A percentile compares a stretch with the other conserved stretches of the same genome.
Conservation (phyloP, 306 rosid species). For the Mucuna pruriens region DNA sequence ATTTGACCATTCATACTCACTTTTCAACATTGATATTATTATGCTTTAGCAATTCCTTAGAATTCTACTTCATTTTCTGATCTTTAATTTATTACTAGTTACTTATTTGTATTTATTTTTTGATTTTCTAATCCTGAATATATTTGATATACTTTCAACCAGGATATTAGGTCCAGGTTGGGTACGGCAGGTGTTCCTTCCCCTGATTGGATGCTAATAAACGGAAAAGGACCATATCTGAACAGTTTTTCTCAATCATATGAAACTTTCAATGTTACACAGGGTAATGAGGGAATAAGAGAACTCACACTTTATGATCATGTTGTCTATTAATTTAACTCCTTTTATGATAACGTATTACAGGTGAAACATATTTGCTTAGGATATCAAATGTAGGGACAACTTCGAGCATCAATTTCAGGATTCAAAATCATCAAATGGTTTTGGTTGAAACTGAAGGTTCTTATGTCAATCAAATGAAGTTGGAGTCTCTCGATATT, state of each 20-base stretch:
- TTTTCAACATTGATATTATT: neutral
- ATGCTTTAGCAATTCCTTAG: neutral
- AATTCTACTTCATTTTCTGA: neutral
- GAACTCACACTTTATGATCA: neutral
- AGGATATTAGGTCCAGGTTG: slow-evolving; percentile 56
- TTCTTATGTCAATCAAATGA: slow-evolving; percentile 66
- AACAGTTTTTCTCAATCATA: slow-evolving; percentile 41
- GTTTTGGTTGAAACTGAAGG: slow-evolving; percentile 91
- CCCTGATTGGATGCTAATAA: slow-evolving; percentile 69
- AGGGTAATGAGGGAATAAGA: slow-evolving; percentile 51
- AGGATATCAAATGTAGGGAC: slow-evolving; percentile 91
- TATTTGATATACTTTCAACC: slow-evolving; percentile 24
- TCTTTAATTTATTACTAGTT: neutral
- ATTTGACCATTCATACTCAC: neutral
- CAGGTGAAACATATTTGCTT: slow-evolving; percentile 79
- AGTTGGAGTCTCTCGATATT: slow-evolving; percentile 75
- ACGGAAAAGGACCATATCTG: slow-evolving; percentile 68
- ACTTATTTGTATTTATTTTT: slow-evolving; percentile 3
- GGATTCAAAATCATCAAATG: slow-evolving; percentile 75
- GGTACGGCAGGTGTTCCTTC: neutral
- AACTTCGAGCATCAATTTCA: slow-evolving; percentile 73
- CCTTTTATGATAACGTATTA: slow-evolving; percentile 28
- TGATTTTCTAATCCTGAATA: neutral
- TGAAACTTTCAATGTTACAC: slow-evolving; percentile 68
- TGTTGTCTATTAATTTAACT: neutral